Base-by-base conservation (phyloP, 2,329 filamentous ascomycete genomes). In the Pseudopyricularia cyperi region DNA sequence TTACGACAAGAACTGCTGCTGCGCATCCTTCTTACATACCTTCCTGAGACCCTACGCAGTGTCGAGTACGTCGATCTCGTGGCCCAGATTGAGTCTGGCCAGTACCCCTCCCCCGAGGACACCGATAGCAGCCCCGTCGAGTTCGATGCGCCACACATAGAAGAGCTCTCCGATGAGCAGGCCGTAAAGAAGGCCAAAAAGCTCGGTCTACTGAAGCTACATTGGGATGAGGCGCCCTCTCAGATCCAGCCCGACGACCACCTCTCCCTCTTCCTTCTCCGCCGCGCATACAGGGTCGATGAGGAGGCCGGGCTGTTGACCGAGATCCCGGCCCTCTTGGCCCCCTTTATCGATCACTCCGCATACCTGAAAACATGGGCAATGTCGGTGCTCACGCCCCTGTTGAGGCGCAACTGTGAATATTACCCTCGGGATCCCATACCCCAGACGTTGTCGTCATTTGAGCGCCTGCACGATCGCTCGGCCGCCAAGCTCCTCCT, bases 1-100 rank as follows among this genome's bases (percentile, higher is more conserved):
- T 71, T 93, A 52, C 72, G 76, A 28, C 74, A 77, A 46, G 79
- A 85, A 53, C 69, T 89, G 14, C 63, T 87, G 24, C 72, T 93
- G 53, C 81, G 84, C 46, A 81, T 93, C 51, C 68, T 94, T 22
- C 74, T 94, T 46, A 87, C 83, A 19, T 87, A 84, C 62, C 73
- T 94, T 1, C 88, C 89, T 26, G 87, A 91, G 65, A 83, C 77
- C 44, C 62, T 80, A 5, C 76, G 77, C 5, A 80, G 87, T 5
- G 67, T 66, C n/a, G 63, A 71, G 46, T 90, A 90, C 62, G 69
- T 79, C 17, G 69, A 70, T 14, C 76, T 87, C 50, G 61, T 89
- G 17, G 66, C 76, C 58, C 74, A 80, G 51, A 67, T 89, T 55
- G 72, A 70, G 39, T 68, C 68, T 4, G 71, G 69, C 50, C 65